Conservation (phyloP, 2,329 filamentous ascomycete species). For the Penicillium griseofulvum region DNA sequence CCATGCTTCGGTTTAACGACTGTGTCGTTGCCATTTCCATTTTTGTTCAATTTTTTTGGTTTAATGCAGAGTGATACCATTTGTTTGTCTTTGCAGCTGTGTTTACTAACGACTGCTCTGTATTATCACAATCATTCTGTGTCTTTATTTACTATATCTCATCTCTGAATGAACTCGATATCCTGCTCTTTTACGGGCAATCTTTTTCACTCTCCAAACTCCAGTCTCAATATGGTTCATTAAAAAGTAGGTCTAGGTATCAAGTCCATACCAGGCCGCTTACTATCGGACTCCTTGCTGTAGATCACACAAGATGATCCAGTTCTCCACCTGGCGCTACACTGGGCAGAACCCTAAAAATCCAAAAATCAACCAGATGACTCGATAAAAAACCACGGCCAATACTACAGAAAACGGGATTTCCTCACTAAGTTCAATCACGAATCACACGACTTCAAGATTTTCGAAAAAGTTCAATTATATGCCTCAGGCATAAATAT, state of each 20-base stretch:
- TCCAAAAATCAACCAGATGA: neutral
- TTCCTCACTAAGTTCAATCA: neutral
- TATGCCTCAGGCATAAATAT: slow-evolving; percentile 26
- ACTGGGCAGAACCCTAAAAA: neutral
- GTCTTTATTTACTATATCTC: slow-evolving; percentile 6
- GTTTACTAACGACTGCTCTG: slow-evolving; percentile 18
- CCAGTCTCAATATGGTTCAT: neutral
- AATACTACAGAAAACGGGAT: neutral
- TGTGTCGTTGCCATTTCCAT: slow-evolving; percentile 9
- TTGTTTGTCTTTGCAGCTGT: slow-evolving; percentile 25
- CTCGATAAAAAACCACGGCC: neutral
- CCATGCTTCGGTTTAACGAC: slow-evolving; percentile 26
- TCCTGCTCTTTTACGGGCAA: slow-evolving; percentile 1
- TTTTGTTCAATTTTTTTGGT: slow-evolving; percentile 22
- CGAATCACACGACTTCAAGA: neutral
- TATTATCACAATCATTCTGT: slow-evolving; percentile 21
- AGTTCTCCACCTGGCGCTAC: neutral
- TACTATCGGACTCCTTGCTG: neutral
- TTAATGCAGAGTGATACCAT: slow-evolving; percentile 39
- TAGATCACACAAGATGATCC: neutral
- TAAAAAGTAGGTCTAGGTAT: neutral
- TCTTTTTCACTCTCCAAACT: neutral
- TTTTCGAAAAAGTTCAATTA: neutral
- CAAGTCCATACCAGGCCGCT: neutral
- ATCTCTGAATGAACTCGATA: slow-evolving; percentile 3